These are phyloP conservation scores for Oryza australiensis DNA, from an alignment of 176 grass and related monocot genomes.

Conservation along the genomic window DNA sequence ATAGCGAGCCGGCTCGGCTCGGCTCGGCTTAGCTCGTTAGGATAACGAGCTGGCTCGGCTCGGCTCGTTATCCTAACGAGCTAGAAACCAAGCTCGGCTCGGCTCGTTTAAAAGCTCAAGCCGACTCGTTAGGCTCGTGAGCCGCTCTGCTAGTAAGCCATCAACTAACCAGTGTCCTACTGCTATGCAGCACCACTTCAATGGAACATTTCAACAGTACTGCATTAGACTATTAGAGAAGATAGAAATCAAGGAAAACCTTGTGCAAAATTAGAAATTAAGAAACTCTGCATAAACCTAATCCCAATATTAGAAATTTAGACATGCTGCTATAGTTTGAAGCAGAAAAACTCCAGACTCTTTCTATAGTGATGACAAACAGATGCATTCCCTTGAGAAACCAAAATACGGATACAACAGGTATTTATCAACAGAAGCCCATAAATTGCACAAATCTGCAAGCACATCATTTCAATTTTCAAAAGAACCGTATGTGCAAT, in stretches of 20 bases:
- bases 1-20: too few relatives aligned
- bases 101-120: too few relatives aligned
- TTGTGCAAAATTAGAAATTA: background rate
- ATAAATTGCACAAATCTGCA: background rate
- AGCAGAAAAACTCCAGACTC: too few relatives aligned
- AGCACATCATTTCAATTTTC: background rate
- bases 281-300: background rate
- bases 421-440: background rate
- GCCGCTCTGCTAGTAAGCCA: too few relatives aligned
- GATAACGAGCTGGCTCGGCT: too few relatives aligned
- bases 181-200: background rate
- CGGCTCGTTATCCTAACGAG: too few relatives aligned
- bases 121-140: too few relatives aligned
- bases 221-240: background rate
- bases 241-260: background rate
- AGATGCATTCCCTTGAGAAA: background rate
- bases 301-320: too few relatives aligned
- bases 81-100: too few relatives aligned
- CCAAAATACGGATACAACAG: background rate
- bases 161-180: too few relatives aligned
- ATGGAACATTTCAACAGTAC: background rate
- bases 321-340: background rate
- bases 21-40: too few relatives aligned
- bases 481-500: background rate
- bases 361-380: background rate